Evolutionary conservation across 139 green algal species (phyloP).

Genomic region (Auxenochlorella pyrenoidosa): DNA sequence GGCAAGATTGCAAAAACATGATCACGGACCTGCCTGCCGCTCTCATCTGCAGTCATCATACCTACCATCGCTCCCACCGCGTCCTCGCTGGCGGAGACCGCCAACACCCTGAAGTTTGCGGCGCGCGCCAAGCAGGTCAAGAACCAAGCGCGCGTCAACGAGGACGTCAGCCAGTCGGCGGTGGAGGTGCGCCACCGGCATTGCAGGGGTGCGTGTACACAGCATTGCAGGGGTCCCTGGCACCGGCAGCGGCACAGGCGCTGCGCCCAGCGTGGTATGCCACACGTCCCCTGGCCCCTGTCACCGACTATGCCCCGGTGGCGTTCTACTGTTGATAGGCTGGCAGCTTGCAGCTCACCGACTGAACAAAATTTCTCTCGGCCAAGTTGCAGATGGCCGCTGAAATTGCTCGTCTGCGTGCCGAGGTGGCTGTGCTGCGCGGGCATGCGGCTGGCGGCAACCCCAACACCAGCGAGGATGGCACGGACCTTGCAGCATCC

Average conservation of each 20-base stretch:
- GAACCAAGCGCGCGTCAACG: slow-evolving; percentile 63
- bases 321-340: too few species aligned
- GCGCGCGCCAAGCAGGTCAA: slow-evolving; percentile 50
- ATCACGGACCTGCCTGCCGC: neutral
- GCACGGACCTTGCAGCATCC: slow-evolving; percentile 30
- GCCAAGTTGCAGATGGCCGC: slow-evolving; percentile 1
- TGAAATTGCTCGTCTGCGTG: slow-evolving; percentile 48
- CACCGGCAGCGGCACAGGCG: neutral
- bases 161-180: slow-evolving; percentile 49
- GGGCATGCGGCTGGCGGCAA: neutral
- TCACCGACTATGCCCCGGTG: too few species aligned
- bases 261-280: neutral
- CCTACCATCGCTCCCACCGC: slow-evolving; percentile 61
- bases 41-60: slow-evolving; percentile 55
- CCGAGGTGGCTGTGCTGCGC: slow-evolving; percentile 32
- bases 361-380: neutral
- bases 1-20: neutral
- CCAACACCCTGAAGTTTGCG: slow-evolving; percentile 66
- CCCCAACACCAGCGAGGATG: neutral
- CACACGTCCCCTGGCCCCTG: too few species aligned
- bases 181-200: neutral
- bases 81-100: slow-evolving; percentile 51
- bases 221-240: too few species aligned
- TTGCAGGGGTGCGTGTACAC: too few species aligned
- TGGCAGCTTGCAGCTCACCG: too few species aligned